phyloP scores from a whole-genome alignment of 441 rosid genomes.

The Pelargonium fulgidum region DNA sequence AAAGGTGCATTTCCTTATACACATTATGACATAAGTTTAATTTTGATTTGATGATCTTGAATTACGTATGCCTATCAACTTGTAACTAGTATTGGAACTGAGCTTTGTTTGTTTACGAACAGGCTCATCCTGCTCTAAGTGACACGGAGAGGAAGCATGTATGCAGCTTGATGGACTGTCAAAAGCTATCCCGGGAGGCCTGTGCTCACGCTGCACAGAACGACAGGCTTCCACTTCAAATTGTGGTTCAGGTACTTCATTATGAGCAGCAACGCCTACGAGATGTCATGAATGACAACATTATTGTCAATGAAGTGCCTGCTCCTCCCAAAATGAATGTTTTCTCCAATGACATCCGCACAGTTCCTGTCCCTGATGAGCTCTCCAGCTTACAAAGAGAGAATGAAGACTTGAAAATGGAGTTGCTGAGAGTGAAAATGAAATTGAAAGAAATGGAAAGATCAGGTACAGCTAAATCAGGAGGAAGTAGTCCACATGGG shows the following conservation, averaged over 20 bases:
- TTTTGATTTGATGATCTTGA: background rate
- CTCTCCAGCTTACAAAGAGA: constrained; percentile 54
- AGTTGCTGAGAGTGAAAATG: constrained; percentile 78
- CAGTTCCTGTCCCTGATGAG: constrained; percentile 54
- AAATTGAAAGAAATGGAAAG: constrained; percentile 64
- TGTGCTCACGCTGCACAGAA: constrained; percentile 77
- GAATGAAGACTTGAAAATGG: constrained; percentile 73
- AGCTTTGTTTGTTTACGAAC: background rate
- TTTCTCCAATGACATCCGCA: constrained; percentile 34
- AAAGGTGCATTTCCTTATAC: constrained; percentile 50
- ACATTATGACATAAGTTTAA: too few species aligned
- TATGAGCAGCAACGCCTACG: constrained; percentile 84
- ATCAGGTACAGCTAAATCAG: constrained; percentile 24
- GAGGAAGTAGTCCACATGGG: constrained; percentile 32
- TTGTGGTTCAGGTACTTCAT: constrained; percentile 88
- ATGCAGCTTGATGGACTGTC: constrained; percentile 67
- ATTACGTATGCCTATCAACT: background rate
- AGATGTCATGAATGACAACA: constrained; percentile 50
- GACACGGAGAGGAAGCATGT: constrained; percentile 68
- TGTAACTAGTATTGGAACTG: background rate
- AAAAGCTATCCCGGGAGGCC: constrained; percentile 65
- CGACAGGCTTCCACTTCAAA: constrained; percentile 67
- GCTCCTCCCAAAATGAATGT: constrained; percentile 28
- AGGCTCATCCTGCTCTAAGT: constrained; percentile 62
- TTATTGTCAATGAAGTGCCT: constrained; percentile 32